These are phyloP conservation scores for Lactarius sp. DNA, from an alignment of 768 basidiomycete genomes.

Conservation along the genomic window DNA sequence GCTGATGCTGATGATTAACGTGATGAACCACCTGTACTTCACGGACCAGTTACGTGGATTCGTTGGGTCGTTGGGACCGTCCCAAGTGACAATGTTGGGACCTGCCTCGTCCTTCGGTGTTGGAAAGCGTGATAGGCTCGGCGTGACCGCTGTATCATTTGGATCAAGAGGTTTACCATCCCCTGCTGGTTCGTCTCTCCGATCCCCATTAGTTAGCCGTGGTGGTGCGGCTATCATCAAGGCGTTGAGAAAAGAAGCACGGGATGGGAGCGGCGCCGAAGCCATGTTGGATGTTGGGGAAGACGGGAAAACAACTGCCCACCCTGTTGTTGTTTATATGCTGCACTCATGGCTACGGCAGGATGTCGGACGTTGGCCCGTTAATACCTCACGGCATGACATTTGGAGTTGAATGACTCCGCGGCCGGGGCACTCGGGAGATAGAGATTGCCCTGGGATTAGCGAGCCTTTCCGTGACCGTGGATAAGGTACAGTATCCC, in stretches of 20 bases:
- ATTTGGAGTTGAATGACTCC: background rate
- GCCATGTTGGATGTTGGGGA: background rate
- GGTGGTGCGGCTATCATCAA: no score
- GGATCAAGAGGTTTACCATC: background rate
- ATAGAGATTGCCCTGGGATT: background rate
- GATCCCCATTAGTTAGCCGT: background rate
- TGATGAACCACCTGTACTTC: conserved; percentile 13
- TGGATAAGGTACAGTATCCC: no score
- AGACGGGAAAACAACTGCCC: background rate
- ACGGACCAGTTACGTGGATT: conserved; percentile 21
- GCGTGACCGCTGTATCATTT: background rate
- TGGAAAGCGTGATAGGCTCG: background rate
- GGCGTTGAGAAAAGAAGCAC: background rate
- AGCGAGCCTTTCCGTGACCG: background rate
- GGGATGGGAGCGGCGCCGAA: background rate
- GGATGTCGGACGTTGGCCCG: background rate
- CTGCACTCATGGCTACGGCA: background rate
- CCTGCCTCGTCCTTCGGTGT: background rate
- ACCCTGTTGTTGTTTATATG: background rate
- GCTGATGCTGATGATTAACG: background rate
- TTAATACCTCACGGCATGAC: background rate
- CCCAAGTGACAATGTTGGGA: conserved; percentile 15
- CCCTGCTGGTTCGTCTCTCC: background rate
- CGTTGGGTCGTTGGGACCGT: conserved; percentile 9
- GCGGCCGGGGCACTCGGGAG: background rate